A percentile compares a stretch with the other conserved stretches of the same genome.
phyloP scores from a whole-genome alignment of 192 early-diverging fungal species.

The Rhizoclosmatium globosum region DNA sequence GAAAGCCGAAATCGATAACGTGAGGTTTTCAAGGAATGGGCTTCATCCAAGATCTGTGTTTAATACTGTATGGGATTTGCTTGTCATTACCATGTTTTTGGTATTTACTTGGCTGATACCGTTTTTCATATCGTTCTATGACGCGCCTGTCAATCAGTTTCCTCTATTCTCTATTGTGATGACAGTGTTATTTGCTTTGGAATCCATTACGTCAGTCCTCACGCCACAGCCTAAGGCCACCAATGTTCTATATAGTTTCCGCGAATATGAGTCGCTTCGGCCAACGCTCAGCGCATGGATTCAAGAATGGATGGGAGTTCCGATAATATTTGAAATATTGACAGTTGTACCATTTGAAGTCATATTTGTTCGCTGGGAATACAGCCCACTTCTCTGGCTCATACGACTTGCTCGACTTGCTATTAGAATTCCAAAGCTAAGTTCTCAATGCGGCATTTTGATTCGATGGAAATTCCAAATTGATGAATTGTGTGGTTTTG shows the following conservation, averaged over 20 bases:
- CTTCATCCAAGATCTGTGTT: slow-evolving; percentile 4
- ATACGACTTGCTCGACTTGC: not conserved
- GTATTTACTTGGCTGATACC: not conserved
- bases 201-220: not conserved
- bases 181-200: not conserved
- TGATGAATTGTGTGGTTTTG: not conserved
- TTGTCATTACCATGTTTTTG: not conserved
- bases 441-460: not conserved
- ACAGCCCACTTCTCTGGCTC: not conserved
- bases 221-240: slow-evolving; percentile 3
- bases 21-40: not conserved
- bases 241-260: not conserved
- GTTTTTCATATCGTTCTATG: not conserved
- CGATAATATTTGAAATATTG: slow-evolving; percentile 18
- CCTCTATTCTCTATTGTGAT: not conserved
- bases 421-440: not conserved
- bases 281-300: slow-evolving; percentile 7
- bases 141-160: not conserved
- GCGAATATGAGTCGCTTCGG: slow-evolving; percentile 14
- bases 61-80: slow-evolving; percentile 3
- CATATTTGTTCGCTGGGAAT: not conserved
- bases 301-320: not conserved
- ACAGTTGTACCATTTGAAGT: slow-evolving; percentile 18
- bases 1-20: not conserved
- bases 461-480: not conserved